Evolutionary conservation across 164 flowering plant genomes (phyloP), one percentile per base, ranked within the genome.

Genomic region (Tinospora cordifolia): DNA sequence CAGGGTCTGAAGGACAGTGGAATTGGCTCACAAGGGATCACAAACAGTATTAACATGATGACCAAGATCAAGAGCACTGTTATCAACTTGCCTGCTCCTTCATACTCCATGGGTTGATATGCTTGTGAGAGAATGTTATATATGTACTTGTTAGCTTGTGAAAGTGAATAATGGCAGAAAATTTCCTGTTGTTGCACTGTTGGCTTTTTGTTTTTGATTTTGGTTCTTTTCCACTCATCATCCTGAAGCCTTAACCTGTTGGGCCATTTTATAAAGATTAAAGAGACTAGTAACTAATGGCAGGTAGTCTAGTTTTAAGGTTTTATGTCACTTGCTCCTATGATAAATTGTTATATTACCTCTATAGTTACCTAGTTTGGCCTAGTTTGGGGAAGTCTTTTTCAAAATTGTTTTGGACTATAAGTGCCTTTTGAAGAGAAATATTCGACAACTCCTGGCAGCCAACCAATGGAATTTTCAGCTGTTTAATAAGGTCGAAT

Each of bases 1-100:
- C 90, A 94, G 99, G 99, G 97, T 57, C 58, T 90, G 66, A 88
- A 87, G 85, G 97, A 94, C 82, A 94, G 99, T 60, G 99, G 99
- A 57, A 92, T 92, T 7, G 99, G 98, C 8, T 95, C 99, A 24
- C 99, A 95, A 77, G 99, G 99, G 13, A 79, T 95, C 70, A 95
- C 96, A 26, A 95, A 92, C 85, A 95, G 99, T 80, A 92, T 92
- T 40, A 83, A 81, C 82, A 88, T 92, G 99, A 95, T 90, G 99
- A 86, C 90, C 62, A 95, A 95, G 81, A 77, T 89, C 70, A 95
- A 95, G 87, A 92, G 80, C 82, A 88, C 91, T 40, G 99, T 92
- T 8, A 89, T 95, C 81, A 95, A 95, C 80, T 85, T 95, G 75
- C 99, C 99, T 46, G 66, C 85, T 22, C 96, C 97, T 38, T 77